Percentiles rank a stretch among this genome's conserved stretches.
phyloP scores from a whole-genome alignment of 108 stramenopile species.

The Pseudonitzschia multiseries region DNA sequence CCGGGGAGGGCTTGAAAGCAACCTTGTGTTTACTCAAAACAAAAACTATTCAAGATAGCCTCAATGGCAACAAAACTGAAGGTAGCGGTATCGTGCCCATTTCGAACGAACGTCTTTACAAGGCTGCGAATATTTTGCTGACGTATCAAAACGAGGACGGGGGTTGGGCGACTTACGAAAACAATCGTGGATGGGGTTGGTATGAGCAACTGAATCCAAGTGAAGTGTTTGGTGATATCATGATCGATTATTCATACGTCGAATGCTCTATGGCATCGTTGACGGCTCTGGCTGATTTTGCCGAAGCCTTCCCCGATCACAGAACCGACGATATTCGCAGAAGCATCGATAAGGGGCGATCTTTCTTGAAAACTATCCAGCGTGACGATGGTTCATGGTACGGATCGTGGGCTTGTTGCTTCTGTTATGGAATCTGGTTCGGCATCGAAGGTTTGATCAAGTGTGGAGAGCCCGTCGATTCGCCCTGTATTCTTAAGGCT shows the following conservation, averaged over 20 bases:
- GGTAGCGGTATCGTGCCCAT: constrained; percentile 49
- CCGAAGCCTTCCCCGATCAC: constrained; percentile 77
- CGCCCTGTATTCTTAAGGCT: constrained; percentile 50
- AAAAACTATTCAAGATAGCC: constrained; percentile 49
- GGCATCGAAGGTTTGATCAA: constrained; percentile 91
- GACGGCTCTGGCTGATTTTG: constrained; percentile 90
- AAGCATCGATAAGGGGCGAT: constrained; percentile 74
- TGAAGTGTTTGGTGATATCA: constrained; percentile 99
- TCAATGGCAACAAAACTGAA: constrained; percentile 17
- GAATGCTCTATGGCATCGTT: constrained; percentile 97
- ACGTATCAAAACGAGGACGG: constrained; percentile 97
- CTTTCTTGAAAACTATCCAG: constrained; percentile 93
- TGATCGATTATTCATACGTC: constrained; percentile 99
- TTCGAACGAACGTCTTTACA: constrained; percentile 61
- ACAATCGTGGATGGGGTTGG: constrained; percentile 96
- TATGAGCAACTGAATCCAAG: constrained; percentile 97
- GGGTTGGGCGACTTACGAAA: constrained; percentile 99
- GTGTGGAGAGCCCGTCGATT: constrained; percentile 68
- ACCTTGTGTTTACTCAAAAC: constrained; percentile 69
- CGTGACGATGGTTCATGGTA: constrained; percentile 95
- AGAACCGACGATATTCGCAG: constrained; percentile 69
- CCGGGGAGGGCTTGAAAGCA: constrained; percentile 94
- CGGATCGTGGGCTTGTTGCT: constrained; percentile 97
- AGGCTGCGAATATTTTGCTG: constrained; percentile 86
- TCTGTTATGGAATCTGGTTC: constrained; percentile 95